Base-by-base conservation (phyloP, 192 early-diverging fungal species). In the Lobosporangium transversale region DNA sequence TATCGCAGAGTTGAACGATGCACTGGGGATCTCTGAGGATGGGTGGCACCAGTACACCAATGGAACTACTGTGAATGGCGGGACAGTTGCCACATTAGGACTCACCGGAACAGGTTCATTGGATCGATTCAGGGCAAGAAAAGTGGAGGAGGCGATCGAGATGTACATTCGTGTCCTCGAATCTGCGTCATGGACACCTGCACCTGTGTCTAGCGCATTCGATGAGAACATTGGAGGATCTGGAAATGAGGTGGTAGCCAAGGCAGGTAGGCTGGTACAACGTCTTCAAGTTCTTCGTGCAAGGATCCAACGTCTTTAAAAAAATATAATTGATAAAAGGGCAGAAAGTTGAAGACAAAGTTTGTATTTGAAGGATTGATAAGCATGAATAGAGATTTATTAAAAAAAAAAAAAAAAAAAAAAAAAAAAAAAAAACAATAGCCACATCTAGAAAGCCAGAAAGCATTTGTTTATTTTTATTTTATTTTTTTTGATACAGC, bases 131-230 rank as follows among this genome's bases (percentile, higher is more conserved):
- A 50, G 73, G 53, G 59, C 64, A 10, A 42, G 65, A 11, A 66
- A 67, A 43, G 44, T 67, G 7, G 64, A 62, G 17, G 73, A 67
- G 17, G 73, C 64, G 3, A 67, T 67, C 32, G 52, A 61, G 32
- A 40, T 66, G 0, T 76, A 76, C 59, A 76, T 67, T 33, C 73
- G 73, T 7, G 51, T 67, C 11, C 54, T 76, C 8, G 62, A 76
- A 30, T 62, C 73, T 14, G 73, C 73, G 0, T 76, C 73, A 6
- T 76, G 73, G 73, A 76, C 73, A 8, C 73, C 73, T 3, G 47
- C 64, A 20, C 63, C 73, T 0, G 45, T 67, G 24, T 62, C 73
- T 2, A 32, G 58, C 14, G 43, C 64, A 2, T 62, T 76, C 45
- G 73, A 76, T 44, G 73, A 66, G 21, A 76, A 66, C 23, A 31